Conservation (phyloP, 495 filamentous ascomycete genomes). For the Thozetella sp. region DNA sequence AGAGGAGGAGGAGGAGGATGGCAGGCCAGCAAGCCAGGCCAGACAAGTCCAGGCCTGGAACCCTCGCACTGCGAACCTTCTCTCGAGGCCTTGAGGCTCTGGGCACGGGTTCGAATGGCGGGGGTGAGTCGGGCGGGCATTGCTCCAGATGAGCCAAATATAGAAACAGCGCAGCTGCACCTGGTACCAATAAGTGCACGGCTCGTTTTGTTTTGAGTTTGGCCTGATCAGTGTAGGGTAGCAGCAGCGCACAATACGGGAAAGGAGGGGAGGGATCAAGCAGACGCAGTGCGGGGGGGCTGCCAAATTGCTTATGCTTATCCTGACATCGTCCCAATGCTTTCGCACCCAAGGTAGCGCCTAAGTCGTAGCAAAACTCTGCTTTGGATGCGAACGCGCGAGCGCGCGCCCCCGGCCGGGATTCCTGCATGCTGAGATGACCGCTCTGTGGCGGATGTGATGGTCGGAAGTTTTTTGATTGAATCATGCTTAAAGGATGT, state of each 20-base stretch:
- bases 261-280: neutral
- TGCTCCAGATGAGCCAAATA: neutral
- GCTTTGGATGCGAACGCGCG: neutral
- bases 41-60: neutral
- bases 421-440: neutral
- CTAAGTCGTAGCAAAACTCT: neutral
- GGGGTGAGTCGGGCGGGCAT: neutral
- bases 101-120: neutral
- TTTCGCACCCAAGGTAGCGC: neutral
- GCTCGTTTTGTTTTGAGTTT: neutral
- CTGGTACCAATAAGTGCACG: neutral
- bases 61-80: conserved; percentile 1
- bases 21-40: neutral
- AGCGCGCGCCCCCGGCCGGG: too few species aligned
- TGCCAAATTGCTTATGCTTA: conserved; percentile 4
- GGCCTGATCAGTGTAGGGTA: neutral
- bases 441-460: too few species aligned
- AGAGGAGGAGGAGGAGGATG: too few species aligned
- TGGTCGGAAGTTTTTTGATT: too few species aligned
- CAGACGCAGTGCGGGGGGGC: neutral
- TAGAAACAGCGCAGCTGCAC: neutral
- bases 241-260: neutral
- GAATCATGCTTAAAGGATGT: neutral
- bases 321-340: neutral
- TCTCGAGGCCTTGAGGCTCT: neutral